Base-by-base conservation (phyloP, 371 early-diverging fungal genomes). In the Dinochytrium kinnereticum region DNA sequence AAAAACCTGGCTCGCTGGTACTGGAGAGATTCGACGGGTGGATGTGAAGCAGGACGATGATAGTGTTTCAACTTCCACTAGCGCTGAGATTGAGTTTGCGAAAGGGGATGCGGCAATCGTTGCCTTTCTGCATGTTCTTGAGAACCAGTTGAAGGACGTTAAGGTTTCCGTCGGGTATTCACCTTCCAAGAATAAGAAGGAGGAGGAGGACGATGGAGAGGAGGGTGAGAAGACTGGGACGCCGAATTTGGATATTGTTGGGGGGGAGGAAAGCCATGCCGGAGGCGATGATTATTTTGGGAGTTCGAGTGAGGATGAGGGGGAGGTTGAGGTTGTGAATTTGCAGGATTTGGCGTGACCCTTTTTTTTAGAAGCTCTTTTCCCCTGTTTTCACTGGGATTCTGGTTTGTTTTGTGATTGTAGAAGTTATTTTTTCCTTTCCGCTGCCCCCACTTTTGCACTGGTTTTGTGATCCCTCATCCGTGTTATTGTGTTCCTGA, bases 51-150 rank as follows among this genome's bases (percentile, higher is more conserved):
- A 28, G 68, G 28, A 10, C 50, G 53, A 39, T n/a, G n/a, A n/a
- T n/a, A n/a, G n/a, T n/a, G n/a, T n/a, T n/a, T n/a, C n/a, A n/a
- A 50, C 28, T 24, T 31, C 10, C 30, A 53, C 55, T 17, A 44
- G 40, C 24, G 76, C 76, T 2, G 70, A 79, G 40, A 64, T 79
- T 55, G 79, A 81, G 51, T 81, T 78, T 70, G 77, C 70, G 10
- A 64, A 76, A n/a, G 77, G 76, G 24, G 78, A 78, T 28, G 72
- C 64, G 15, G 81, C 81, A 1, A 77, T 79, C 59, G 64, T 75
- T 31, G 79, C 76, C 24, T 68, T 78, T 44, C 64, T 76, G 10
- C 53, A 61, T 38, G 36, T 73, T 15, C 40, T 69, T 24, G 73
- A 75, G 26, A 44, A 31, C 26, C 39, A 49, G 26, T 37, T 77